Percentiles rank a stretch among this genome's conserved stretches.
phyloP scores from a whole-genome alignment of 1,284 basidiomycete genomes.

The Vanrija sp. region DNA sequence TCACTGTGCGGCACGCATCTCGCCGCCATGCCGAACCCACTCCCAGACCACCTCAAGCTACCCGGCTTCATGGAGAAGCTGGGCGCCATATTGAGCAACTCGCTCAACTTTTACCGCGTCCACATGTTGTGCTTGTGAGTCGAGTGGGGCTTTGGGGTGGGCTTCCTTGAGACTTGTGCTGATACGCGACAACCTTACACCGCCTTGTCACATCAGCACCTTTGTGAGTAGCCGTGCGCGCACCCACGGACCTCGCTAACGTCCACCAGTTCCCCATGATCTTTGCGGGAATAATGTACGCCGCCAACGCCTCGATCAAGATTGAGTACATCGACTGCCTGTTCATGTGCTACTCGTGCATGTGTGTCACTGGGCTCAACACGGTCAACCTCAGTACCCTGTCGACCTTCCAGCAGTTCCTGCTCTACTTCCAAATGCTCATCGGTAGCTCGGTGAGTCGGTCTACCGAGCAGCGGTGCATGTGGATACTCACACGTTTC shows the following conservation, averaged over 20 bases:
- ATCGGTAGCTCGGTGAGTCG: constrained; percentile 45
- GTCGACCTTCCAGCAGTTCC: constrained; percentile 52
- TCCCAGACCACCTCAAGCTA: background rate
- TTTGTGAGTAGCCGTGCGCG: constrained; percentile 34
- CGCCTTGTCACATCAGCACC: constrained; percentile 18
- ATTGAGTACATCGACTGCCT: constrained; percentile 53
- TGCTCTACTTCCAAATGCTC: constrained; percentile 49
- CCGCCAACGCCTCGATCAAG: constrained; percentile 37
- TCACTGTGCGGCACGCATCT: too few species aligned
- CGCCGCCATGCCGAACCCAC: background rate
- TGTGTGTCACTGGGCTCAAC: constrained; percentile 55
- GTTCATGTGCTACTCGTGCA: constrained; percentile 52
- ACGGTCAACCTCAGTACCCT: constrained; percentile 51
- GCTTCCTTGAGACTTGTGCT: background rate
- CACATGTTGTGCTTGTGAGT: constrained; percentile 50
- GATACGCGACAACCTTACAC: background rate
- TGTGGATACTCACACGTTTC: constrained; percentile 3
- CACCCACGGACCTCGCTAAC: background rate
- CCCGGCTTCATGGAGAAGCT: background rate
- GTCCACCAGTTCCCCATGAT: constrained; percentile 48
- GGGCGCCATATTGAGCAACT: constrained; percentile 4
- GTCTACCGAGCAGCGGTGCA: too few species aligned
- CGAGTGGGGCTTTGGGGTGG: background rate
- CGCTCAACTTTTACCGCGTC: constrained; percentile 48
- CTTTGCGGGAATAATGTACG: constrained; percentile 52